Percentiles rank a stretch among this genome's conserved stretches.
phyloP scores from a whole-genome alignment of 352 stramenopile species.

The Pythium insidiosum region DNA sequence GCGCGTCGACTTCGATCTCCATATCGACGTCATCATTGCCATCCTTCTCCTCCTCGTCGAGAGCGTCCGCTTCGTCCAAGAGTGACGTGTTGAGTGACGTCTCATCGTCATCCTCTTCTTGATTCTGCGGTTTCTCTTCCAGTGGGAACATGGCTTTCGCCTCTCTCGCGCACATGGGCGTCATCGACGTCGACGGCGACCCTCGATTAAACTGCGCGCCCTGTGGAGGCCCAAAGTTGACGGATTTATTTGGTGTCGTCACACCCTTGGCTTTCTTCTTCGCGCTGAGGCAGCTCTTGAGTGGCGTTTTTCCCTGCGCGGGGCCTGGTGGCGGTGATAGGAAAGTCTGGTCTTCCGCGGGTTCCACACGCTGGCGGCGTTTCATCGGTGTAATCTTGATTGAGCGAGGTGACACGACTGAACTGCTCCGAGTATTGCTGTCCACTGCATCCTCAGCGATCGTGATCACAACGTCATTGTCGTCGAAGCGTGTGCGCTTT shows the following conservation, averaged over 20 bases:
- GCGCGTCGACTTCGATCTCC: background rate
- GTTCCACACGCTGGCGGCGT: background rate
- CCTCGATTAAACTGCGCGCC: conserved; percentile 74
- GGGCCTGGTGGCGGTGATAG: conserved; percentile 12
- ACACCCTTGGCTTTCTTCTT: conserved; percentile 32
- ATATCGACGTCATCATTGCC: conserved; percentile 20
- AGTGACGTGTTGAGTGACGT: conserved; percentile 82
- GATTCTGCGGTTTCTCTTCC: conserved; percentile 23
- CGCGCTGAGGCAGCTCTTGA: conserved; percentile 74
- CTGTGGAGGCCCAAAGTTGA: conserved; percentile 78
- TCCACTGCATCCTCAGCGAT: no score
- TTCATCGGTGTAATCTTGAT: no score
- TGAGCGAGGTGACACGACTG: no score
- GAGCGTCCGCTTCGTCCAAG: conserved; percentile 61
- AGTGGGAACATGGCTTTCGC: conserved; percentile 59
- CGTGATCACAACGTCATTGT: background rate
- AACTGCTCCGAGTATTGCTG: no score
- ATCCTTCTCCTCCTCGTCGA: conserved; percentile 21
- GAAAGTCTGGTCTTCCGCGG: conserved; percentile 6
- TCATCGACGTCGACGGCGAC: conserved; percentile 83
- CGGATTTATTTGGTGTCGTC: conserved; percentile 65
- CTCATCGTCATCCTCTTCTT: conserved; percentile 60
- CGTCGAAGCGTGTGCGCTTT: conserved; percentile 6
- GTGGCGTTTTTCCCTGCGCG: conserved; percentile 26
- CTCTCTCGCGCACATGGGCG: conserved; percentile 56